phyloP scores from a whole-genome alignment of 495 filamentous ascomycete species.

The Xylaria bambusicola region DNA sequence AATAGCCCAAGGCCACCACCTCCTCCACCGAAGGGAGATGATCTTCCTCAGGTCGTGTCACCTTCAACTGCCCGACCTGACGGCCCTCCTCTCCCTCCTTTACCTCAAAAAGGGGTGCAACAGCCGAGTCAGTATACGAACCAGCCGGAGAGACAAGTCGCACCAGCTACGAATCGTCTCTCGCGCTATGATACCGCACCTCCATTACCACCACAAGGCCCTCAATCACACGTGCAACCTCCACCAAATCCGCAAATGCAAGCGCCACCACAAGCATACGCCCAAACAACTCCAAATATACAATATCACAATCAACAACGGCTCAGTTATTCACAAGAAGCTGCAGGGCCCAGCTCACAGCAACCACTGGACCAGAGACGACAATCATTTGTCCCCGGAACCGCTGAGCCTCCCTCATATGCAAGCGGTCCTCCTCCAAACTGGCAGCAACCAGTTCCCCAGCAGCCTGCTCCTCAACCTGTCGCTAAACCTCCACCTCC shows the following conservation, averaged over 20 bases:
- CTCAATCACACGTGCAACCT: conserved; percentile 23
- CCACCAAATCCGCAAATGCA: conserved; percentile 11
- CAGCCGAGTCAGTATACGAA: conserved; percentile 32
- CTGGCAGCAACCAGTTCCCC: conserved; percentile 28
- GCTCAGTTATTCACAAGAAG: conserved; percentile 27
- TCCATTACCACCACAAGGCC: conserved; percentile 40
- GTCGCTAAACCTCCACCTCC: conserved; percentile 56
- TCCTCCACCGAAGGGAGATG: conserved; percentile 47
- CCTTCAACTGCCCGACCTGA: conserved; percentile 19
- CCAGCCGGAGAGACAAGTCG: conserved; percentile 24
- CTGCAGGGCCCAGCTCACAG: conserved; percentile 21
- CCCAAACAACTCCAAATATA: conserved; percentile 24
- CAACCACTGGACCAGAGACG: conserved; percentile 27
- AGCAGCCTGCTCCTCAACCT: conserved; percentile 31
- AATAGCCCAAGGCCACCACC: conserved; percentile 37
- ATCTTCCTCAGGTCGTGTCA: conserved; percentile 27
- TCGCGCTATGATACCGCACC: conserved; percentile 49
- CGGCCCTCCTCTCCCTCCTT: conserved; percentile 41
- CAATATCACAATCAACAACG: conserved; percentile 39
- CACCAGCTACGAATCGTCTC: conserved; percentile 26
- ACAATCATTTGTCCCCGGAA: conserved; percentile 21
- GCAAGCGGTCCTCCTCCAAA: conserved; percentile 22
- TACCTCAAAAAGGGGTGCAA: conserved; percentile 32
- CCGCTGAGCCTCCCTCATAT: conserved; percentile 22
- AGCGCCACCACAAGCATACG: conserved; percentile 19